These are phyloP conservation scores for Globisporangium alternatum DNA, from an alignment of 352 stramenopile species.

Conservation along the genomic window DNA sequence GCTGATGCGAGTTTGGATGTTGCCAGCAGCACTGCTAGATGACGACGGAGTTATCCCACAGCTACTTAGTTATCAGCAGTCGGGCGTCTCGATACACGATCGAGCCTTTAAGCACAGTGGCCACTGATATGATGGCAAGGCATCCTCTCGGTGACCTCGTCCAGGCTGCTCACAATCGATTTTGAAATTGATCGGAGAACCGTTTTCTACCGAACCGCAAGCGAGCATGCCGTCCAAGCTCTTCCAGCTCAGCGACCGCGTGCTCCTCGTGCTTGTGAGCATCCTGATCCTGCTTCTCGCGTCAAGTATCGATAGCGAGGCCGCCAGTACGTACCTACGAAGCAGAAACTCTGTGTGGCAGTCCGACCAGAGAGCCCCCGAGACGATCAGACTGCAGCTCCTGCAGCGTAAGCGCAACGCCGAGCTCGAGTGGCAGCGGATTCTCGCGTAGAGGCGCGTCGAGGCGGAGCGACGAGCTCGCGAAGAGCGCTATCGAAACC, in stretches of 20 bases:
- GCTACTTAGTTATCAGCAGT: too few species aligned
- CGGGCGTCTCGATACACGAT: too few species aligned
- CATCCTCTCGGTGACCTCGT: too few species aligned
- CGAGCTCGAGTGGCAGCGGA: not conserved
- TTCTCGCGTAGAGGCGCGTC: not conserved
- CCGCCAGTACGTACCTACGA: not conserved
- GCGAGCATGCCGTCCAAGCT: not conserved
- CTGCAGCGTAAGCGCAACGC: constrained; percentile 1
- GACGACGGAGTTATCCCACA: too few species aligned
- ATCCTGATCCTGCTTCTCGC: not conserved
- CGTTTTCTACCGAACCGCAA: too few species aligned
- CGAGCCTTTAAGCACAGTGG: too few species aligned
- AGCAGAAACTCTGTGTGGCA: not conserved
- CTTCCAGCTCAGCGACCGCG: not conserved
- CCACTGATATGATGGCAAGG: too few species aligned
- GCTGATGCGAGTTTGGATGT: too few species aligned
- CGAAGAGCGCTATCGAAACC: not conserved
- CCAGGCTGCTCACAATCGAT: too few species aligned
- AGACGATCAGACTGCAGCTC: not conserved
- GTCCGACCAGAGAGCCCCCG: not conserved
- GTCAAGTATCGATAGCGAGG: not conserved
- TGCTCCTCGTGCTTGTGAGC: not conserved
- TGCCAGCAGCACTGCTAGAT: too few species aligned
- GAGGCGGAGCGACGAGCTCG: not conserved
- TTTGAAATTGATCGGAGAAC: too few species aligned